Evolutionary conservation across 129 eudicot genomes (phyloP).

Genomic region (Flaveria robusta): DNA sequence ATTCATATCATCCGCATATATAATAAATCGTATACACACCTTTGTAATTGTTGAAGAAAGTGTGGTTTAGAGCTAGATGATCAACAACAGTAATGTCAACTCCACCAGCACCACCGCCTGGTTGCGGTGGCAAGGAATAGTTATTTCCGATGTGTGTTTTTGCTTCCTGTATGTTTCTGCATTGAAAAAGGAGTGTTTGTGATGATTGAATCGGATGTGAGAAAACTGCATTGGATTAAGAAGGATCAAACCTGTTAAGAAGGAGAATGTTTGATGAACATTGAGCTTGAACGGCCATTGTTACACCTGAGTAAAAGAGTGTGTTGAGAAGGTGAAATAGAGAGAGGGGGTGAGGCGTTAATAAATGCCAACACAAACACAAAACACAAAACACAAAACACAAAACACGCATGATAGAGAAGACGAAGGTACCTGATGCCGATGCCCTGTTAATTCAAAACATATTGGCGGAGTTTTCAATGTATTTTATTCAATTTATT

Average conservation of each 20-base stretch:
- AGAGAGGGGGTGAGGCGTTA: constrained; percentile 24
- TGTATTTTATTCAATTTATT: constrained; percentile 2
- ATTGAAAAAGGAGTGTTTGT: not conserved
- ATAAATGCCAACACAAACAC: constrained; percentile 58
- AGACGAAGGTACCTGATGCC: constrained; percentile 31
- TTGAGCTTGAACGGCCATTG: constrained; percentile 86
- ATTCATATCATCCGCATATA: too few relatives aligned
- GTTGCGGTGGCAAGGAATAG: not conserved
- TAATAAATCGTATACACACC: constrained; percentile 9
- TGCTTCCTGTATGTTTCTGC: constrained; percentile 54
- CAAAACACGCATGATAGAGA: constrained; percentile 44
- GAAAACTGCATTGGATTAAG: not conserved
- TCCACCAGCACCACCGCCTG: not conserved
- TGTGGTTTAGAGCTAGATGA: constrained; percentile 52
- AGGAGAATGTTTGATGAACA: constrained; percentile 69
- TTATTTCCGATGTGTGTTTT: not conserved
- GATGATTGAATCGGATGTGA: not conserved
- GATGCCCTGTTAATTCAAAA: constrained; percentile 31
- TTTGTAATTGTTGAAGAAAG: constrained; percentile 43
- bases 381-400: constrained; percentile 1
- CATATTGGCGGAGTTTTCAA: constrained; percentile 42
- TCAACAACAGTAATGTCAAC: constrained; percentile 19
- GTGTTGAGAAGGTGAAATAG: not conserved
- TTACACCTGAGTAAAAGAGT: not conserved
- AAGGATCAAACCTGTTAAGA: constrained; percentile 55